A percentile compares a stretch with the other conserved stretches of the same genome.
These are phyloP conservation scores for Fusarium drepaniforme DNA, from an alignment of 2,329 filamentous ascomycete genomes.

Conservation along the genomic window DNA sequence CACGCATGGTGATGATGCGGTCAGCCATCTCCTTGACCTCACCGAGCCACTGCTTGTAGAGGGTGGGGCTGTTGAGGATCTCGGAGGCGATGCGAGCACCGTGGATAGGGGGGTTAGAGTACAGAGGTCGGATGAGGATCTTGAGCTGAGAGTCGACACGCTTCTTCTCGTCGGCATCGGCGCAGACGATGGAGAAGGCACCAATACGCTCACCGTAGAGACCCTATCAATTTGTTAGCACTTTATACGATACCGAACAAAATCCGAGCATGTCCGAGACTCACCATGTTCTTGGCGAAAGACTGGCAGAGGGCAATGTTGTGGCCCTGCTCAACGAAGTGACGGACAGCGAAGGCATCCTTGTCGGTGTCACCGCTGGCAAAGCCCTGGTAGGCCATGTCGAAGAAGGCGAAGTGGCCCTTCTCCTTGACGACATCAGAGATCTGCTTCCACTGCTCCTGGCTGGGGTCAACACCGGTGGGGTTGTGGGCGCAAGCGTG, in stretches of 20 bases:
- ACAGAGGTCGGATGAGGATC: constrained; percentile 95
- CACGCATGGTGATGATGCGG: constrained; percentile 98
- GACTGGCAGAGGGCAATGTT: constrained; percentile 90
- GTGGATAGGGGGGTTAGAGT: constrained; percentile 98
- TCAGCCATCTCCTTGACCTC: constrained; percentile 99
- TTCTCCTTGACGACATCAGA: constrained; percentile 87
- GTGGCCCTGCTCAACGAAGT: constrained; percentile 95
- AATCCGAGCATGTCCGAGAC: constrained; percentile 32
- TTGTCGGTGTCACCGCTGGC: constrained; percentile 91
- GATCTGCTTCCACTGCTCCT: constrained; percentile 93
- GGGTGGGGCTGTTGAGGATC: constrained; percentile 86
- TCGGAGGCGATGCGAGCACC: constrained; percentile 93
- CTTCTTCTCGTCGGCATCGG: constrained; percentile 90
- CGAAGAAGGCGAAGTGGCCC: constrained; percentile 95
- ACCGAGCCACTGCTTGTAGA: constrained; percentile 94
- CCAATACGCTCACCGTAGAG: constrained; percentile 98
- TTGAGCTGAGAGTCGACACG: constrained; percentile 98
- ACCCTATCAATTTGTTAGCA: constrained; percentile 66
- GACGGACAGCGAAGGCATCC: constrained; percentile 92
- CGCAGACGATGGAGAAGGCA: constrained; percentile 93
- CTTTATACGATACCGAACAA: neutral
- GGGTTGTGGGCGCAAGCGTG: constrained; percentile 99
- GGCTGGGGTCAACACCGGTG: constrained; percentile 93
- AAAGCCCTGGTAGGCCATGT: constrained; percentile 99
- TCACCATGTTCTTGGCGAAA: constrained; percentile 99